Base-by-base conservation (phyloP, 495 filamentous ascomycete species). In the Hyaloscypha bicolor region DNA sequence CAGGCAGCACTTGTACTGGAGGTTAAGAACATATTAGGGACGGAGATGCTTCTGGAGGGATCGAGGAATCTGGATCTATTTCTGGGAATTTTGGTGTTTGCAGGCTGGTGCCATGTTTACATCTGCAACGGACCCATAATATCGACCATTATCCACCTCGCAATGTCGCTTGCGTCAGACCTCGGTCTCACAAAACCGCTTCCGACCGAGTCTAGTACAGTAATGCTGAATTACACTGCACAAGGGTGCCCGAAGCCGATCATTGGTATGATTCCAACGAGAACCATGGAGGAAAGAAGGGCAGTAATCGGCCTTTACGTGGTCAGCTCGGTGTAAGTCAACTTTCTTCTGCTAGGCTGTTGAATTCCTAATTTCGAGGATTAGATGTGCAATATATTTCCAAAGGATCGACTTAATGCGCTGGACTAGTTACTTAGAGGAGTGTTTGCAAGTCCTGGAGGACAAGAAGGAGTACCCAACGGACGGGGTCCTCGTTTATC, bases 121-220 rank as follows among this genome's bases (percentile, higher is more conserved):
- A 57, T 35, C 30, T 51, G 25, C 25, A n/a, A 32, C 22, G 56
- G n/a, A 39, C 48, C 62, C 19, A 22, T 64, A 5, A 37, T 25
- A 1, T 29, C 48, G 29, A 33, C 62, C 29, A n/a, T 64, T 1
- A 31, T 63, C 16, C 60, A 63, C 19, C 45, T 63, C 12, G 60
- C 37, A 25, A 6, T 63, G 21, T 48, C 60, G 5, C 42, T 63
- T 53, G 45, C 60, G 25, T n/a, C 12, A 0, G 60, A 63, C 6
- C 60, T 63, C 30, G 39, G 60, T 14, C 25, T 63, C 12, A 63
- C n/a, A 9, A 63, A 33, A 32, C 60, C 60, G 42, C 37, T 52
- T 48, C 22, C 45, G 12, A 31, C 9, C 12, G 60, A 63, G 25
- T 39, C 60, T 63, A 12, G 9, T 32, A 0, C 19, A 19, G 25